Conservation (phyloP, 768 basidiomycete genomes). For the Tylopilus balloui region DNA sequence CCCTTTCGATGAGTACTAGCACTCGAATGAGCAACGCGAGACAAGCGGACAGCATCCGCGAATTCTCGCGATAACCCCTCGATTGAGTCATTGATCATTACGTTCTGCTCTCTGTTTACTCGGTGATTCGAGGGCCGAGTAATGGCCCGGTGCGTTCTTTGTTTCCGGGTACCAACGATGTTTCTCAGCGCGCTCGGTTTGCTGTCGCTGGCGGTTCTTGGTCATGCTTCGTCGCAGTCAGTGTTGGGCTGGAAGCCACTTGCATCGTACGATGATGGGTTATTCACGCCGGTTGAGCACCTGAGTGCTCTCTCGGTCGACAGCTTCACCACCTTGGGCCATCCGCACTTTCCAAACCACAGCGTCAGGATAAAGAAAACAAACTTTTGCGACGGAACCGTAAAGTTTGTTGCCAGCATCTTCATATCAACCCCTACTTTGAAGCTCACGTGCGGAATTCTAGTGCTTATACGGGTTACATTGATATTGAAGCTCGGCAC, state of each 20-base stretch:
- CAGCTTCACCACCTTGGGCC: slow-evolving; percentile 36
- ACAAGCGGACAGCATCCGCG: no score
- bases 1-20: no score
- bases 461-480: slow-evolving; percentile 63
- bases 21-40: no score
- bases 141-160: no score
- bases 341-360: slow-evolving; percentile 43
- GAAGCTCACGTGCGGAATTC: neutral
- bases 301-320: slow-evolving; percentile 26
- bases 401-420: slow-evolving; percentile 27
- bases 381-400: slow-evolving; percentile 38
- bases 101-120: no score
- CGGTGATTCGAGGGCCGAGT: no score
- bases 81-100: no score
- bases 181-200: slow-evolving; percentile 12
- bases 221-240: slow-evolving; percentile 20
- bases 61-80: no score
- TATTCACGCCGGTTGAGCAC: slow-evolving; percentile 34
- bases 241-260: slow-evolving; percentile 11
- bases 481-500: slow-evolving; percentile 61
- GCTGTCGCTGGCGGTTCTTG: slow-evolving; percentile 15
- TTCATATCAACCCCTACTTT: neutral
- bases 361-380: slow-evolving; percentile 39
- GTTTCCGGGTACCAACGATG: slow-evolving; percentile 4
- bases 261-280: slow-evolving; percentile 25